Evolutionary conservation across 1,284 basidiomycete species (phyloP), one percentile per base, ranked within the genome.

Genomic region (Quambalaria eucalypti): DNA sequence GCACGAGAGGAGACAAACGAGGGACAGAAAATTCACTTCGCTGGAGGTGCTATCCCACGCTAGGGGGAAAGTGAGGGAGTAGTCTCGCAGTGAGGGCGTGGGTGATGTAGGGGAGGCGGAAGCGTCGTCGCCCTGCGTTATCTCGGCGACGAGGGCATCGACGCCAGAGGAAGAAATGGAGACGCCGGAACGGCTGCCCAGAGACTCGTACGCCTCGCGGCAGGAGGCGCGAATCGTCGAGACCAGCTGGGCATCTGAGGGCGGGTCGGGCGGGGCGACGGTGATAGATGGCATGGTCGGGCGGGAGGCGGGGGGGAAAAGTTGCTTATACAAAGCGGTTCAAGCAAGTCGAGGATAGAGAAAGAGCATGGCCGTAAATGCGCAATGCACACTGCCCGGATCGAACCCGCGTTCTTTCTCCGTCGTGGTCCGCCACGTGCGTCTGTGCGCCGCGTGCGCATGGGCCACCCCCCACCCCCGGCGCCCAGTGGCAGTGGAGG

Each of bases 1-100:
- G 2, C 58, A 60, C 44, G 71, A 71, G 44, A 73, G 65, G 23
- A 73, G 52, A 2, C 69, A 50, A 30, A 73, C 55, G 36, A 67
- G 56, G 33, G 61, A 49, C 33, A 73, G 50, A n/a, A 71, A 70
- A 49, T 71, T 73, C 55, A 71, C 28, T 48, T 73, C 64, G 23
- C 57, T 60, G 0, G 39, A 40, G 19, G 58, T 48, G 4, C 59
- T 60, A 25, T 57, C 57, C 38, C 71, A 73, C 29, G 54, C 55
- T 3, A 73, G 59, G 4, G 71, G 71, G 46, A 73, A 67, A 2
- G 52, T 42, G 26, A 71, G 56, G 8, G 42, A 46, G 42, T 46
- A 46, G 19, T 46, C 42, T 6, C 25, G 19, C 14, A 33, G 31
- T 33, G 42, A 46, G 42, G 42, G 19, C 21, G 42, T 21, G 16